Conservation (phyloP, 1,284 basidiomycete genomes). For the Sanghuangporus weigelae region DNA sequence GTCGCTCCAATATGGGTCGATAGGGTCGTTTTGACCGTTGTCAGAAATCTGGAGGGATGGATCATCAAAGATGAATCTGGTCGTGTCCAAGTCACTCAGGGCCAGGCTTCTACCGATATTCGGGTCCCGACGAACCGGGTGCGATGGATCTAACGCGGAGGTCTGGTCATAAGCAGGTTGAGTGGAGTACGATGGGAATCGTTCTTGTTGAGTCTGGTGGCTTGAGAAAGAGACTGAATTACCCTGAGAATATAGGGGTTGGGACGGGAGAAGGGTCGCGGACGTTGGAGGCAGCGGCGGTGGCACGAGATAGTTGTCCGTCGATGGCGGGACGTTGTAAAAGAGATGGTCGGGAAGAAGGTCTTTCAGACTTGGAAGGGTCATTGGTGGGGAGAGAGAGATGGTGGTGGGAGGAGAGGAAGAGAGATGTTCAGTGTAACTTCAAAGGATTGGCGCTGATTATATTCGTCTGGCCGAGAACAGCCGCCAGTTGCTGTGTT, state of each 20-base stretch:
- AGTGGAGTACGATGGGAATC: background rate
- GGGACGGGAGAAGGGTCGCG: background rate
- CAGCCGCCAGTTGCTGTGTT: background rate
- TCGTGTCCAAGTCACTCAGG: background rate
- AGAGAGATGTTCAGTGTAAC: background rate
- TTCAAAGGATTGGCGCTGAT: background rate
- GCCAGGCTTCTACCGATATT: background rate
- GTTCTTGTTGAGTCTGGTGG: background rate
- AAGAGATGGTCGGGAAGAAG: conserved; percentile 1
- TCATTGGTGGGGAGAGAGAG: background rate
- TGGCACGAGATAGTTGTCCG: too few species aligned
- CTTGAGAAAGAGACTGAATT: background rate
- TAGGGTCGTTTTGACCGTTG: background rate
- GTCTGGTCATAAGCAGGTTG: background rate
- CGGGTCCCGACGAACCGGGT: background rate
- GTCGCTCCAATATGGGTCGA: background rate
- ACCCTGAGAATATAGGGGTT: background rate
- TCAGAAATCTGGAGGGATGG: background rate
- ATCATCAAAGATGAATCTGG: background rate
- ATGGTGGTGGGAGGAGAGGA: background rate
- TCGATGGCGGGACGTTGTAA: background rate
- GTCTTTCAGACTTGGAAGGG: background rate
- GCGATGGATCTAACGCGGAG: background rate
- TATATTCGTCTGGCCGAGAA: background rate
- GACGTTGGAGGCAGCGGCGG: background rate